Evolutionary conservation across 257 asterid species (phyloP), one percentile per base, ranked within the genome.

Genomic region (Nicotiana otophora): DNA sequence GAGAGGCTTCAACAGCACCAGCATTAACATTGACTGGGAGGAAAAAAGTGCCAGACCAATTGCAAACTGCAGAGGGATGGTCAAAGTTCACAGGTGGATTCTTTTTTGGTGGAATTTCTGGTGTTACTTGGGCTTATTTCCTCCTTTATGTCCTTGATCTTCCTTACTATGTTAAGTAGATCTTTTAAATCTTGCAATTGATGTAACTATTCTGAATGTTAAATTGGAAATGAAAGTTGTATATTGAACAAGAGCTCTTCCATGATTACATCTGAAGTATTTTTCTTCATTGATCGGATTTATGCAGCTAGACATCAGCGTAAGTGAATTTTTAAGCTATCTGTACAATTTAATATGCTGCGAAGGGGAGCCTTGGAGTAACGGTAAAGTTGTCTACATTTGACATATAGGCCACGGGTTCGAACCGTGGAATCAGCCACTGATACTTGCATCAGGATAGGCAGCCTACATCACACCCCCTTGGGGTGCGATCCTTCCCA

Each of bases 21-120:
- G 8, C 92, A 0, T 55, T 95, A 84, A 95, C 98, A 1, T 85
- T 95, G 87, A 95, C 98, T 0, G 98, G 98, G 11, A 78, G 98
- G 92, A 87, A 92, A 92, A 95, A 95, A 86, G 84, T 81, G 81
- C 96, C 98, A 0, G 98, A 95, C 11, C 93, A 87, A 93, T 86
- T 95, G 82, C 99, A 95, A 85, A 94, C 98, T 10, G 97, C 86
- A 20, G 97, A 95, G 4, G 99, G 99, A 23, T 95, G 99, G 98
- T 89, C 97, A 0, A 92, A 94, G 85, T 95, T 95, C 82, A 83
- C 90, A 1, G 99, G 98, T n/a, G 99, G 99, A 14, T 95, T 95
- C 90, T 95, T 95, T 91, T 95, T 95, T 82, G 99, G 99, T 57
- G 99, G 99, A 23, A 87, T 95, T 66, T 95, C 99, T 39, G 99